Conservation (phyloP, 176 grass and related monocot species). For the Microstegium vimineum region DNA sequence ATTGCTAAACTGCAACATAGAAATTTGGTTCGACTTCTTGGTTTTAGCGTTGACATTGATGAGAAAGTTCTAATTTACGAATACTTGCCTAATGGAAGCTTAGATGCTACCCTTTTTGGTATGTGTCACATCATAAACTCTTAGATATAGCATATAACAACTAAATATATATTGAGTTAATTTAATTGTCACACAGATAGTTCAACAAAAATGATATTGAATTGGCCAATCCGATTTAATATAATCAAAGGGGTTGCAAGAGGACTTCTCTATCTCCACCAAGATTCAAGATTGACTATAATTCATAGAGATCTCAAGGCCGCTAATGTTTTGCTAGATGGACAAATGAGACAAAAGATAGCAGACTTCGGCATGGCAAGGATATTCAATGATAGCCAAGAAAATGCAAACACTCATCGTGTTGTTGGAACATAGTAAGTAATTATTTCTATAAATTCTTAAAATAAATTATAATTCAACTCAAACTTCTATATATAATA, state of each 20-base stretch:
- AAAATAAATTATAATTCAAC: neutral
- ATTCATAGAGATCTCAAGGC: slow-evolving; percentile 34
- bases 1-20: slow-evolving; percentile 26
- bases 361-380: slow-evolving; percentile 50
- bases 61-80: slow-evolving; percentile 34
- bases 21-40: slow-evolving; percentile 24
- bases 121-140: neutral
- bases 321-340: slow-evolving; percentile 39
- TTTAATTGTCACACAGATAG: neutral
- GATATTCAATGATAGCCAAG: slow-evolving; percentile 28
- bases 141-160: neutral
- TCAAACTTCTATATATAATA: neutral
- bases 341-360: slow-evolving; percentile 41
- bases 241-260: slow-evolving; percentile 41
- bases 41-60: slow-evolving; percentile 1
- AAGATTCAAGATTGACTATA: slow-evolving; percentile 42
- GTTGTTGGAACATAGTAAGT: slow-evolving; percentile 47
- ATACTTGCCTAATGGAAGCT: slow-evolving; percentile 20
- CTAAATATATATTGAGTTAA: neutral
- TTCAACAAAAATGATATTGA: neutral
- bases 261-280: slow-evolving; percentile 51
- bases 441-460: neutral
- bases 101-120: slow-evolving; percentile 26
- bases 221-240: slow-evolving; percentile 32
- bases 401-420: slow-evolving; percentile 26